A percentile compares a stretch with the other conserved stretches of the same genome.
These are phyloP conservation scores for Chrysoporthe austroafricana DNA, from an alignment of 2,329 filamentous ascomycete species.

Conservation along the genomic window DNA sequence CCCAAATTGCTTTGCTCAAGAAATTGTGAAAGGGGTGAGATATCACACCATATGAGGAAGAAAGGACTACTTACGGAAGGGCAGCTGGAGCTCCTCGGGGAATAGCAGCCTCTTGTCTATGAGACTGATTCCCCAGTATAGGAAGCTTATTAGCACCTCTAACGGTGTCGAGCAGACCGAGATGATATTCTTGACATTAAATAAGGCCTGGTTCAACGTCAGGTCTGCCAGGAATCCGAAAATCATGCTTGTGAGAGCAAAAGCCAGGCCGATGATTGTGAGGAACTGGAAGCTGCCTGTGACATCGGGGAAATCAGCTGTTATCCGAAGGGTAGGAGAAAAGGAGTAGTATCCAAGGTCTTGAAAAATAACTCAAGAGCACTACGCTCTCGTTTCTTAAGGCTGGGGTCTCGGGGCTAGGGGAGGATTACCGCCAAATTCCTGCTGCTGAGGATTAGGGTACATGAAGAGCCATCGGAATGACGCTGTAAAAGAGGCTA, in stretches of 20 bases:
- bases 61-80: constrained; percentile 37
- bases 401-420: not conserved
- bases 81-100: constrained; percentile 59
- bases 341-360: not conserved
- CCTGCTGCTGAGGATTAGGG: constrained; percentile 56
- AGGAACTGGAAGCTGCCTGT: constrained; percentile 63
- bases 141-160: constrained; percentile 69
- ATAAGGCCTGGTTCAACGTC: constrained; percentile 60
- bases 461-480: constrained; percentile 56
- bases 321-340: too few species aligned
- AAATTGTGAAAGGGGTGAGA: not conserved
- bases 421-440: constrained; percentile 63
- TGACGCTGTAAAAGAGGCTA: constrained; percentile 56
- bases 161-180: constrained; percentile 69
- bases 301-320: not conserved
- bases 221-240: constrained; percentile 68
- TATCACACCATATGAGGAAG: not conserved
- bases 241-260: constrained; percentile 64
- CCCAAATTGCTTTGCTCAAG: not conserved
- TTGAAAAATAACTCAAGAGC: not conserved
- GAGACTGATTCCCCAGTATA: constrained; percentile 73
- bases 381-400: too few species aligned
- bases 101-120: constrained; percentile 58
- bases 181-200: constrained; percentile 68
- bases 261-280: constrained; percentile 71